These are phyloP conservation scores for Stentor coeruleus DNA, from an alignment of 73 alveolate species.

Conservation along the genomic window DNA sequence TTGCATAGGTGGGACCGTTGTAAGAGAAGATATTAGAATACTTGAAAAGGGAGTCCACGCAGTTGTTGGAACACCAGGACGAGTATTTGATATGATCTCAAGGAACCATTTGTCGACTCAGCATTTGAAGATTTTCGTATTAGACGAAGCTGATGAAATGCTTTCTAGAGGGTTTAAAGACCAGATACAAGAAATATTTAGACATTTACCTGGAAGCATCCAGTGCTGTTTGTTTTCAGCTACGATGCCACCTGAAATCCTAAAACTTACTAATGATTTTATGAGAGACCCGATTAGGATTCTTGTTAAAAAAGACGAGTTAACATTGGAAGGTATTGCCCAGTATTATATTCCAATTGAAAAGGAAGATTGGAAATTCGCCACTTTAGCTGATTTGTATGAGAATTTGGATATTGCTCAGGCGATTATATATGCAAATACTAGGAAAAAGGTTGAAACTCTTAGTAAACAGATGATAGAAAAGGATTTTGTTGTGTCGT, in stretches of 20 bases:
- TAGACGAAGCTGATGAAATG: constrained; percentile 97
- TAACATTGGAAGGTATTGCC: constrained; percentile 97
- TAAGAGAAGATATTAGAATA: constrained; percentile 91
- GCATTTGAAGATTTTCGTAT: constrained; percentile 72
- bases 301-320: constrained; percentile 95
- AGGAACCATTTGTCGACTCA: constrained; percentile 70
- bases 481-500: constrained; percentile 77
- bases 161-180: constrained; percentile 87
- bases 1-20: constrained; percentile 96
- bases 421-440: constrained; percentile 94
- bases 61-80: constrained; percentile 98
- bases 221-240: constrained; percentile 90
- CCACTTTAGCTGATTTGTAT: constrained; percentile 95
- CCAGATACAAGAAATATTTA: constrained; percentile 88
- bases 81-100: constrained; percentile 95
- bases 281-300: constrained; percentile 90
- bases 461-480: constrained; percentile 86
- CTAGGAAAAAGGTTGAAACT: constrained; percentile 82
- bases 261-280: constrained; percentile 65
- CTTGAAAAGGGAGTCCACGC: constrained; percentile 94
- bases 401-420: constrained; percentile 92
- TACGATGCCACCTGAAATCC: constrained; percentile 86
- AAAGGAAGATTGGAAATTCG: constrained; percentile 91
- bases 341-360: constrained; percentile 90
- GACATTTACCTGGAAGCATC: constrained; percentile 86